A percentile compares a stretch with the other conserved stretches of the same genome.
Conservation (phyloP, 129 eudicot species). For the Daucus carota region DH1_v3.0 NC_030384.2:38686001-38686500, state of each 20-base stretch:
- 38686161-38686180: neutral
- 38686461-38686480: neutral
- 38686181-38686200: neutral
- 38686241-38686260: conserved; percentile 24
- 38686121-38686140: neutral
- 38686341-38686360: conserved; percentile 15
- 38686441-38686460: neutral
- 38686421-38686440: neutral
- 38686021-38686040: conserved; percentile 11
- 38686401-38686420: neutral
- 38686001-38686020: conserved; percentile 28
- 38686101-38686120: neutral
- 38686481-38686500: neutral
- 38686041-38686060: conserved; percentile 9
- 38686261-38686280: conserved; percentile 10
- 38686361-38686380: neutral
- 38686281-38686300: conserved; percentile 17
- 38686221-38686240: conserved; percentile 11
- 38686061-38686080: conserved; percentile 17
- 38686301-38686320: conserved; percentile 13
- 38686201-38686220: neutral
- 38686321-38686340: conserved; percentile 16
- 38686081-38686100: conserved; percentile 12
- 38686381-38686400: neutral
- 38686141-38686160: neutral